These are phyloP conservation scores for Xylariales sp. DNA, from an alignment of 2,329 filamentous ascomycete species.

Conservation along the genomic window DNA sequence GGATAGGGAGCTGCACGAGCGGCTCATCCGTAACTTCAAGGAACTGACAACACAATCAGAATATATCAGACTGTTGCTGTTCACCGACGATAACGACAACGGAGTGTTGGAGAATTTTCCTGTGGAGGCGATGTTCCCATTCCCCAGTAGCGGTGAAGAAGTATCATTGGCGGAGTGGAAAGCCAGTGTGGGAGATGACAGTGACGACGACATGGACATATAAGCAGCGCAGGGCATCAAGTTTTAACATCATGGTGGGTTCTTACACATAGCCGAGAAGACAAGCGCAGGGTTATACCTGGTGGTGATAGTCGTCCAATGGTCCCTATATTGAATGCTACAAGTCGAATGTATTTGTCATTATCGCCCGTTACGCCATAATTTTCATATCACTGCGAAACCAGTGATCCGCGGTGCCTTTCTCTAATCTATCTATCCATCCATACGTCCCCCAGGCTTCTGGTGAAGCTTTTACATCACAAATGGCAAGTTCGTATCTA, in stretches of 20 bases:
- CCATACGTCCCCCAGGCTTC: too few relatives aligned
- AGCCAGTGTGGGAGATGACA: background rate
- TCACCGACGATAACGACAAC: background rate
- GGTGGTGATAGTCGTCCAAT: too few relatives aligned
- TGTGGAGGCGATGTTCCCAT: background rate
- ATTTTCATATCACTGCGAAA: too few relatives aligned
- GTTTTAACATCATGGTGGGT: too few relatives aligned
- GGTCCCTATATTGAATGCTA: too few relatives aligned
- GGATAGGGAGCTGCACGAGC: background rate
- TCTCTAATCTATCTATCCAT: too few relatives aligned
- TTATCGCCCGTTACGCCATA: too few relatives aligned
- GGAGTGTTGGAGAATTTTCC: background rate
- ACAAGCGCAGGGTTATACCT: too few relatives aligned
- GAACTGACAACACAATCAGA: background rate
- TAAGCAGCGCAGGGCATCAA: too few relatives aligned
- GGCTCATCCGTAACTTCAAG: background rate
- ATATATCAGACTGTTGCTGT: background rate
- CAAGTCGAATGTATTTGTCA: too few relatives aligned
- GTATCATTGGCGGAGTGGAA: background rate
- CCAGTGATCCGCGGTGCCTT: too few relatives aligned
- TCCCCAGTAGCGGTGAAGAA: background rate
- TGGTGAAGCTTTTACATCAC: constrained; percentile 44
- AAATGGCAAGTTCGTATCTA: constrained; percentile 60
- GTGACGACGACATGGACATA: background rate
- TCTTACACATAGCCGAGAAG: too few relatives aligned